Evolutionary conservation across 2,329 filamentous ascomycete genomes (phyloP).

Genomic region (Alternaria burnsii): DNA sequence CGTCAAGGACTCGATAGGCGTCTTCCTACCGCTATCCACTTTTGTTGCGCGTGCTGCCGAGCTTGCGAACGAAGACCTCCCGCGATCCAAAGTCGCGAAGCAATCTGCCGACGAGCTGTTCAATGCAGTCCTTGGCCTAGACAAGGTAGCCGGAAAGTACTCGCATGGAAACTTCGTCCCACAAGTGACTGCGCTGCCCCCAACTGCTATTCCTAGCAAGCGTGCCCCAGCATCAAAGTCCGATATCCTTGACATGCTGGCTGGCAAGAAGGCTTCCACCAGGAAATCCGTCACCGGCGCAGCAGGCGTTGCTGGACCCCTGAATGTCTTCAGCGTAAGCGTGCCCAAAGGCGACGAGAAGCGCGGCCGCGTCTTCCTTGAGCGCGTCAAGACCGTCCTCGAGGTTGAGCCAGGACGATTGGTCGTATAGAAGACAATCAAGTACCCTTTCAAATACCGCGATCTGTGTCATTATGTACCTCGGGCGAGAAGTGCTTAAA

Average conservation of each 20-base stretch:
- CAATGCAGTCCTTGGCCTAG: constrained; percentile 81
- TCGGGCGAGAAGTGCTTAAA: constrained; percentile 1
- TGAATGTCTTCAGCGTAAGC: constrained; percentile 82
- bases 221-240: constrained; percentile 53
- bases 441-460: constrained; percentile 14
- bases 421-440: constrained; percentile 40
- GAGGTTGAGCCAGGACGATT: constrained; percentile 51
- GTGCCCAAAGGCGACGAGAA: constrained; percentile 83
- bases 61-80: constrained; percentile 87
- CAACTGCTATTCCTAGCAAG: constrained; percentile 39
- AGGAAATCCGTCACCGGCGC: constrained; percentile 35
- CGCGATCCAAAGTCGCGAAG: constrained; percentile 68
- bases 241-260: constrained; percentile 86
- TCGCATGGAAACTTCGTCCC: constrained; percentile 74
- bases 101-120: constrained; percentile 85
- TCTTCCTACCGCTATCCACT: constrained; percentile 82
- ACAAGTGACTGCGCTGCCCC: constrained; percentile 66
- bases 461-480: constrained; percentile 38
- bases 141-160: constrained; percentile 56
- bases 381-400: constrained; percentile 83
- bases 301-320: constrained; percentile 54
- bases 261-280: constrained; percentile 42
- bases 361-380: constrained; percentile 81
- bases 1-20: constrained; percentile 78
- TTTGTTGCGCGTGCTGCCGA: constrained; percentile 87